phyloP scores from a whole-genome alignment of 306 rosid species.

The Amphicarpaea edgeworthii region DNA sequence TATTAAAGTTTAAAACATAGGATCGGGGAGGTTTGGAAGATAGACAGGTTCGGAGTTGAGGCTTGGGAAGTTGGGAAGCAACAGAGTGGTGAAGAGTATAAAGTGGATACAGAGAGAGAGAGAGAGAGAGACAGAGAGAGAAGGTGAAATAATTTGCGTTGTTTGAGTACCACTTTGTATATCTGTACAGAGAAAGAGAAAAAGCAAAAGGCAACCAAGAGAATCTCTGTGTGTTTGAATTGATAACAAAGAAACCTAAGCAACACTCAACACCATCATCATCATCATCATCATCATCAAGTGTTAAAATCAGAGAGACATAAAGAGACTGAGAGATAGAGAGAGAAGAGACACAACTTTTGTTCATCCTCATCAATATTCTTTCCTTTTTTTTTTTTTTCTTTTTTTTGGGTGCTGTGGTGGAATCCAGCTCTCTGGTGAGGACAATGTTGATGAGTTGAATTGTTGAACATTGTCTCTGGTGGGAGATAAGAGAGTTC shows the following conservation, averaged over 20 bases:
- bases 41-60: slow-evolving; percentile 47
- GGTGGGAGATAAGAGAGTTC: slow-evolving; percentile 9
- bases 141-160: slow-evolving; percentile 20
- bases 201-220: slow-evolving; percentile 46
- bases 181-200: slow-evolving; percentile 38
- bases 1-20: slow-evolving; percentile 1
- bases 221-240: slow-evolving; percentile 50
- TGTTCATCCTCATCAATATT: slow-evolving; percentile 22
- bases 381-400: not conserved
- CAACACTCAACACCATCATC: slow-evolving; percentile 47
- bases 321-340: not conserved
- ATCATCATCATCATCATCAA: slow-evolving; percentile 27
- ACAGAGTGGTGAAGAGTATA: slow-evolving; percentile 41
- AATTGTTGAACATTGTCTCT: slow-evolving; percentile 32
- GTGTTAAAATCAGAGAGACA: slow-evolving; percentile 25
- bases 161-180: slow-evolving; percentile 33
- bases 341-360: slow-evolving; percentile 16
- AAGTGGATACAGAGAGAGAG: slow-evolving; percentile 31
- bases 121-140: slow-evolving; percentile 27
- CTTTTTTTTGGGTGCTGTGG: not conserved
- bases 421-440: slow-evolving; percentile 25
- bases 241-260: slow-evolving; percentile 59
- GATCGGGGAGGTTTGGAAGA: slow-evolving; percentile 35
- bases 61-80: slow-evolving; percentile 36
- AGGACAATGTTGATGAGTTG: slow-evolving; percentile 41